These are phyloP conservation scores for Laburnicola sp. DNA, from an alignment of 2,329 filamentous ascomycete genomes.

Conservation along the genomic window DNA sequence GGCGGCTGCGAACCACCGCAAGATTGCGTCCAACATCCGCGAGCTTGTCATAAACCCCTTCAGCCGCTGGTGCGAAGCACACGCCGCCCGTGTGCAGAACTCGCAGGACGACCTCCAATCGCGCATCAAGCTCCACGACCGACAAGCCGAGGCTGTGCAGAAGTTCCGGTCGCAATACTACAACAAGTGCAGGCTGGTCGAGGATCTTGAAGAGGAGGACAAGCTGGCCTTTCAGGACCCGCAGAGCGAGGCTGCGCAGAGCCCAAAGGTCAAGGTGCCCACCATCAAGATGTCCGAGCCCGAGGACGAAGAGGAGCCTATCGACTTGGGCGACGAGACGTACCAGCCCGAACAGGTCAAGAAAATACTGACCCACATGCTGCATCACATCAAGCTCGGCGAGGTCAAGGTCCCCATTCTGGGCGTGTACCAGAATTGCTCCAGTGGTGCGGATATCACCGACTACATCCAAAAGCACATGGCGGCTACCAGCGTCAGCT, in stretches of 20 bases:
- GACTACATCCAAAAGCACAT: slow-evolving; percentile 92
- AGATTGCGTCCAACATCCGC: slow-evolving; percentile 94
- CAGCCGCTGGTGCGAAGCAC: slow-evolving; percentile 92
- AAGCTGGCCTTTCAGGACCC: slow-evolving; percentile 96
- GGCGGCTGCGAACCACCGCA: slow-evolving; percentile 84
- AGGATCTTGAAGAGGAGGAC: slow-evolving; percentile 97
- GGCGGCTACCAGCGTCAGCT: slow-evolving; percentile 79
- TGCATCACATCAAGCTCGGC: slow-evolving; percentile 81
- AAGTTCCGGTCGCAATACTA: slow-evolving; percentile 96
- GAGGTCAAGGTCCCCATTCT: slow-evolving; percentile 96
- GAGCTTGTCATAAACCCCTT: slow-evolving; percentile 95
- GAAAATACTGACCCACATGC: slow-evolving; percentile 83
- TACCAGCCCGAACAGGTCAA: slow-evolving; percentile 87
- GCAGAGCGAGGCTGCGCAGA: slow-evolving; percentile 53
- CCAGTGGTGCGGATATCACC: slow-evolving; percentile 87
- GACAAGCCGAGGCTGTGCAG: slow-evolving; percentile 85
- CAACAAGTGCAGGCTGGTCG: slow-evolving; percentile 95
- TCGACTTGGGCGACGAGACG: slow-evolving; percentile 87
- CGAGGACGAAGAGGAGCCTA: slow-evolving; percentile 73
- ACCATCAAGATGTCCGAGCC: slow-evolving; percentile 85
- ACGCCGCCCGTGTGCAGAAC: slow-evolving; percentile 86
- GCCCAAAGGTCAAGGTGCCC: slow-evolving; percentile 65
- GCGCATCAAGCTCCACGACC: slow-evolving; percentile 89
- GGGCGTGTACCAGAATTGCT: slow-evolving; percentile 92
- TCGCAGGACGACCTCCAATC: slow-evolving; percentile 92